These are phyloP conservation scores for Balakata baccata DNA, from an alignment of 345 rosid genomes.

Conservation along the genomic window DNA sequence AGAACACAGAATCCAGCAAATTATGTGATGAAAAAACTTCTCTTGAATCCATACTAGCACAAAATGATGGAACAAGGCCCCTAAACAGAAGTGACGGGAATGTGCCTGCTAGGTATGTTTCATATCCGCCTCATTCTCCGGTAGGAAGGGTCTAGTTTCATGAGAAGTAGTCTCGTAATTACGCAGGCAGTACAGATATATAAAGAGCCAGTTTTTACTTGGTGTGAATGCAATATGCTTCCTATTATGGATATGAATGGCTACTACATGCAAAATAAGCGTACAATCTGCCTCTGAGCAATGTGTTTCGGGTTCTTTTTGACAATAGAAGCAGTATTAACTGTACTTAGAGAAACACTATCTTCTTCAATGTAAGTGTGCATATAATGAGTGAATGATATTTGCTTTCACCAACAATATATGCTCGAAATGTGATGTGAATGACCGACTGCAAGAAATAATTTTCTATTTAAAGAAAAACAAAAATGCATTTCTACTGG, in stretches of 20 bases:
- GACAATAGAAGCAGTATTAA: conserved; percentile 19
- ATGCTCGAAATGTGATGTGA: too few relatives aligned
- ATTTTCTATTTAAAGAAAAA: neutral
- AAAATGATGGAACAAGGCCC: conserved; percentile 22
- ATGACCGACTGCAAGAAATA: too few relatives aligned
- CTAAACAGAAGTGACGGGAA: conserved; percentile 39
- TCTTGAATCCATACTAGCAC: conserved; percentile 8
- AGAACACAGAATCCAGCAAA: conserved; percentile 11
- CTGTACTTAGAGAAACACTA: conserved; percentile 9
- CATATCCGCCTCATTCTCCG: conserved; percentile 71
- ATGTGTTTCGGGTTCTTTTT: conserved; percentile 8
- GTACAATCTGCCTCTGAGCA: conserved; percentile 16
- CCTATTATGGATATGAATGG: neutral
- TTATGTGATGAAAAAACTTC: conserved; percentile 15
- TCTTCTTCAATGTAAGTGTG: conserved; percentile 36
- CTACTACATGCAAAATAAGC: conserved; percentile 13
- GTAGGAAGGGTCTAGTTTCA: conserved; percentile 61
- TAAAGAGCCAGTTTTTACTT: conserved; percentile 14
- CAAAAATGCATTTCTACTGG: neutral
- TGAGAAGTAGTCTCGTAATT: conserved; percentile 24
- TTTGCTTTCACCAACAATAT: neutral
- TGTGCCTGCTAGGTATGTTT: conserved; percentile 47
- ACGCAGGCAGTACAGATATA: conserved; percentile 16
- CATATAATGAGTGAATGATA: conserved; percentile 24
- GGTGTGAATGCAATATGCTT: neutral